Evolutionary conservation across 768 basidiomycete genomes (phyloP).

Genomic region (Lentinula sp.): DNA sequence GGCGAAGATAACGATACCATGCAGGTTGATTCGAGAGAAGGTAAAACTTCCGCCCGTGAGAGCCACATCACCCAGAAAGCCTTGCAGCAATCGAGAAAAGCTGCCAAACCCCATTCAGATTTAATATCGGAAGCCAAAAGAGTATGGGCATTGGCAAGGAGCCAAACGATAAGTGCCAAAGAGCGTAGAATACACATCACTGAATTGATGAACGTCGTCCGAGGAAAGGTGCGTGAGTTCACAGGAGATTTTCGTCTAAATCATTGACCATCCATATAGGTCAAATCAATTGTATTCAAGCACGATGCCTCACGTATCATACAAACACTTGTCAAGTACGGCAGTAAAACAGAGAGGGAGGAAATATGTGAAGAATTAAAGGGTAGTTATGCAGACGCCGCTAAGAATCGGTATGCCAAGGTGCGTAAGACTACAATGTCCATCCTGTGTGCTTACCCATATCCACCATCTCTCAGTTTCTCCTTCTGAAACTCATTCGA

Average conservation of each 20-base stretch:
- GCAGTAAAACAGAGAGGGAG: conserved; percentile 66
- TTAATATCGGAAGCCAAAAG: conserved; percentile 68
- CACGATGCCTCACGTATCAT: conserved; percentile 89
- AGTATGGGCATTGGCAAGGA: conserved; percentile 67
- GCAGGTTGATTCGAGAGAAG: conserved; percentile 25
- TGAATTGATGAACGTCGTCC: conserved; percentile 68
- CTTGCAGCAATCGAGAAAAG: conserved; percentile 62
- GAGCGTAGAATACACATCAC: conserved; percentile 73
- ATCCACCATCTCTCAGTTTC: conserved; percentile 42
- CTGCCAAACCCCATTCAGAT: conserved; percentile 71
- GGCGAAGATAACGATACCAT: conserved; percentile 22
- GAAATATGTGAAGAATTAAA: conserved; percentile 81
- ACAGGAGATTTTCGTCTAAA: conserved; percentile 22
- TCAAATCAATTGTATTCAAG: conserved; percentile 40
- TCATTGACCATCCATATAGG: not conserved
- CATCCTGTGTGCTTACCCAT: not conserved
- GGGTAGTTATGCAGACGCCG: conserved; percentile 70
- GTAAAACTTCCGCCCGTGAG: conserved; percentile 50
- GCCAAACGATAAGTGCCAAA: conserved; percentile 54
- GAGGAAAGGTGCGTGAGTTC: conserved; percentile 80
- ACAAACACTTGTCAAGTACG: conserved; percentile 78
- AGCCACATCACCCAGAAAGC: conserved; percentile 66
- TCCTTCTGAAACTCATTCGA: conserved; percentile 75
- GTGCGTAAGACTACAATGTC: conserved; percentile 27
- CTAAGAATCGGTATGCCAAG: conserved; percentile 89